Evolutionary conservation across 345 rosid genomes (phyloP).

Genomic region (Eucalyptus sp.): DNA sequence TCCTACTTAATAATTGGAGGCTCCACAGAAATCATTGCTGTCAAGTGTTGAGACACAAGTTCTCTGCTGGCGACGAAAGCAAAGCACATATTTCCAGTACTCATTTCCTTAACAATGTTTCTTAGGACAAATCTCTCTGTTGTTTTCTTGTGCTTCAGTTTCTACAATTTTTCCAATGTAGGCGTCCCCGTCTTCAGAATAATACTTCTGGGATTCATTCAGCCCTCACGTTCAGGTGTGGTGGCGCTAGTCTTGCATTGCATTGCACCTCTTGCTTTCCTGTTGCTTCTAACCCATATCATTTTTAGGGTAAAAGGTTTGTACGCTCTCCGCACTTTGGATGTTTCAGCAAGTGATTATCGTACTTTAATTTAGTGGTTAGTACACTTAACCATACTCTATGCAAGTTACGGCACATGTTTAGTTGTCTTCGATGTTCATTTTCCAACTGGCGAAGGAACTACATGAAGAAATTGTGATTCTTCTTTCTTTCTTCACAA

Average conservation of each 20-base stretch:
- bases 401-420: background rate
- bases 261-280: background rate
- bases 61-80: background rate
- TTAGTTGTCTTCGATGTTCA: background rate
- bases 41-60: background rate
- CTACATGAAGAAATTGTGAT: background rate
- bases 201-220: background rate
- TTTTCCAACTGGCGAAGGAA: background rate
- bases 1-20: background rate
- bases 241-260: background rate
- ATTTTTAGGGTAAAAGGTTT: background rate
- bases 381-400: background rate
- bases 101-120: background rate
- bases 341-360: background rate
- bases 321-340: background rate
- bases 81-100: background rate
- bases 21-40: background rate
- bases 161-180: background rate
- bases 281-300: background rate
- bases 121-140: background rate
- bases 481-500: background rate
- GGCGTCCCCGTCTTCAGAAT: background rate
- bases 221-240: background rate
- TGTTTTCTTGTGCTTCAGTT: background rate
- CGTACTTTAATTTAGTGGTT: background rate